phyloP scores from a whole-genome alignment of 306 rosid genomes.

The barrel medic (Medicago truncatula) region DNA sequence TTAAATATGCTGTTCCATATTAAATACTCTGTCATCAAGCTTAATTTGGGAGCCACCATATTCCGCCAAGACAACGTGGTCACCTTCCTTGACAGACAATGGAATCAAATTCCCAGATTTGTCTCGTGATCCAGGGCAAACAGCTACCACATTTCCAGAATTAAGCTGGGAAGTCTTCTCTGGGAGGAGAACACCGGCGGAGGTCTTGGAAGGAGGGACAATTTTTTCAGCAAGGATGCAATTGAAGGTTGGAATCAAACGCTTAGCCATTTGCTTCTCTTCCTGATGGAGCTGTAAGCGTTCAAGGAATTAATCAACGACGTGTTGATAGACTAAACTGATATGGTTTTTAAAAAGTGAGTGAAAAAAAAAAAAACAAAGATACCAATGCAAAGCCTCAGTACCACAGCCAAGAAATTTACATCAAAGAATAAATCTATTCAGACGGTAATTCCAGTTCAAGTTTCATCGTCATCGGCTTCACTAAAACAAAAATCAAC shows the following conservation, averaged over 20 bases:
- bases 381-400: neutral
- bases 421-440: constrained; percentile 3
- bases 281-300: neutral
- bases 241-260: constrained; percentile 77
- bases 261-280: constrained; percentile 69
- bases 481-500: neutral
- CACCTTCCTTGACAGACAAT: constrained; percentile 75
- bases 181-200: constrained; percentile 82
- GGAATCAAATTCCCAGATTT: constrained; percentile 73
- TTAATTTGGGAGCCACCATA: constrained; percentile 86
- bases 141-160: constrained; percentile 87
- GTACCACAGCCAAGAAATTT: constrained; percentile 5
- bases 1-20: too few relatives aligned
- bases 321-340: too few relatives aligned
- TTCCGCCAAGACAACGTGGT: constrained; percentile 87
- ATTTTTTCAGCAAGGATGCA: constrained; percentile 85
- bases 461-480: neutral
- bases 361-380: neutral
- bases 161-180: constrained; percentile 83
- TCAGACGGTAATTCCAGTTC: neutral
- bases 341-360: too few relatives aligned
- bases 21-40: constrained; percentile 77
- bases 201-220: constrained; percentile 79
- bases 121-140: constrained; percentile 82
- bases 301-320: neutral